Conservation (phyloP, 2,329 filamentous ascomycete genomes). For the Colletotrichum lupini region DNA sequence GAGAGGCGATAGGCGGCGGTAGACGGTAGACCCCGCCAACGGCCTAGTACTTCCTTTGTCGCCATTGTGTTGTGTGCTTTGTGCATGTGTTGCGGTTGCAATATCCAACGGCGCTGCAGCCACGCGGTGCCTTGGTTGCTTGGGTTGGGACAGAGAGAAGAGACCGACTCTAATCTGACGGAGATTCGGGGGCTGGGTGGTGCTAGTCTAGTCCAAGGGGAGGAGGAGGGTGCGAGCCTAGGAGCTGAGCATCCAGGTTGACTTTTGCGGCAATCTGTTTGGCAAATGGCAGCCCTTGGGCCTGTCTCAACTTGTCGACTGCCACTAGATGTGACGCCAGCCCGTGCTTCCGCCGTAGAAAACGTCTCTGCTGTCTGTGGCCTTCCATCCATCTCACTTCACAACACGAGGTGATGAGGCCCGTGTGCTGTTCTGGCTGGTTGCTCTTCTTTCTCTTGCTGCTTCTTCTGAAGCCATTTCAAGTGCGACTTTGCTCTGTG, state of each 20-base stretch:
- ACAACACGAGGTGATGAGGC: slow-evolving; percentile 24
- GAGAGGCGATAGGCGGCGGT: not conserved
- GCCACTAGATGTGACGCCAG: slow-evolving; percentile 32
- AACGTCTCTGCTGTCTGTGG: slow-evolving; percentile 23
- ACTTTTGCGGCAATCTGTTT: not conserved
- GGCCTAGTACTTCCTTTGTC: slow-evolving; percentile 21
- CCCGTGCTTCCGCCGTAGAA: slow-evolving; percentile 30
- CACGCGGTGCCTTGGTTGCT: slow-evolving; percentile 8
- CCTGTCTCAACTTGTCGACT: slow-evolving; percentile 17
- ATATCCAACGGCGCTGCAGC: slow-evolving; percentile 32
- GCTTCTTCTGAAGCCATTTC: not conserved
- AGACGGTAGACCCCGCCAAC: slow-evolving; percentile 10
- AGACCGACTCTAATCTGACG: slow-evolving; percentile 8
- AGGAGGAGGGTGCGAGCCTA: slow-evolving; percentile 6
- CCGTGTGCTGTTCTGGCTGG: slow-evolving; percentile 12
- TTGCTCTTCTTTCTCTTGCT: not conserved
- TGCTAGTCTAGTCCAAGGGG: too few species aligned
- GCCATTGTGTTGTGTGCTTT: slow-evolving; percentile 26
- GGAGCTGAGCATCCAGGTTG: not conserved
- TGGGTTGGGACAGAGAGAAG: not conserved
- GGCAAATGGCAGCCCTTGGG: slow-evolving; percentile 15
- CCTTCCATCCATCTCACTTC: slow-evolving; percentile 14
- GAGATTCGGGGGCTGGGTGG: not conserved
- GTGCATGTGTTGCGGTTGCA: slow-evolving; percentile 20
- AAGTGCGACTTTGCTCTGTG: slow-evolving; percentile 9